Evolutionary conservation across 169 alveolate genomes (phyloP), one percentile per base, ranked within the genome.

Genomic region (Miamiensis avidus): DNA sequence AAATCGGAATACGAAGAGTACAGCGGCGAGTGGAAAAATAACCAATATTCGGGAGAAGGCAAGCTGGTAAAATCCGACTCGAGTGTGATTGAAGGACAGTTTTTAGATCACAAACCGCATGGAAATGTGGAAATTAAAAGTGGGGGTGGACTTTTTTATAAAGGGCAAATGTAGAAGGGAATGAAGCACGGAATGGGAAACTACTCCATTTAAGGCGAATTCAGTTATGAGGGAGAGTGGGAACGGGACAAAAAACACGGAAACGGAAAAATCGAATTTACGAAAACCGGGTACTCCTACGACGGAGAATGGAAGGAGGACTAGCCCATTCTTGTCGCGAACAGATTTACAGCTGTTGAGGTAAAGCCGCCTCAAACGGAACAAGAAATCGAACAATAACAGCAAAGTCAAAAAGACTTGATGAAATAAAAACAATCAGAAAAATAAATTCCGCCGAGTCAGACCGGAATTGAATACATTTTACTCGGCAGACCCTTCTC

Each of bases 261-360:
- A 73, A 15, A 73, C 6, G 76, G 76, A 4, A 73, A 73, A 15
- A n/a, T 15, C 1, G 26, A 15, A n/a, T 73, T 15, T 73, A n/a
- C 1, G 76, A 30, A 32, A 73, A n/a, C 4, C 30, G 81, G 81
- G 4, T 25, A 29, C 30, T 31, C 29, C 1, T 78, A 78, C 32
- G 84, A 78, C n/a, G 84, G 84, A 33, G 84, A 78, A 49, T 78
- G 84, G 84, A 78, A 25, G 1, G 31, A 64, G 29, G 34, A 28
- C 65, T 16, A 33, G 29, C 74, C 76, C 4, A 49, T 20, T 49
- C 69, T 73, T 73, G 28, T 73, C 31, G 26, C 32, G 6, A 73
- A 73, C 26, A 73, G 28, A 73, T 73, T 15, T 15, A 73, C 26
- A 15, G 1, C 1, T 26, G 76, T 15, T 15, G 30, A 73, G 26